Percentiles rank a stretch among this genome's conserved stretches.
phyloP scores from a whole-genome alignment of 495 filamentous ascomycete species.

The Penicillium diatomitis region DNA sequence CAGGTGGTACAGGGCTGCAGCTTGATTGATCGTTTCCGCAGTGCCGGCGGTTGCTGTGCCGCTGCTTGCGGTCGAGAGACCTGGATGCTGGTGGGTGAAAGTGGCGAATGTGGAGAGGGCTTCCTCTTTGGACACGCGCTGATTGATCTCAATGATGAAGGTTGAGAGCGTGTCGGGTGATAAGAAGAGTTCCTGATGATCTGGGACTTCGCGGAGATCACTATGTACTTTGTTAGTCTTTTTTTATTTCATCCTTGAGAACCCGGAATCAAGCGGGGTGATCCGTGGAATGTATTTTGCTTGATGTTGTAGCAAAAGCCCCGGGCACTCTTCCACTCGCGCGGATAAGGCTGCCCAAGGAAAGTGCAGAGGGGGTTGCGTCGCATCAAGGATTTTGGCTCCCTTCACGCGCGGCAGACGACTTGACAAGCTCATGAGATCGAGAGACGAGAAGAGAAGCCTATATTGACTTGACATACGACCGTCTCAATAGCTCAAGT shows the following conservation, averaged over 20 bases:
- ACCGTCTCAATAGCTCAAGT: no score
- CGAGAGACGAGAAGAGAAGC: no score
- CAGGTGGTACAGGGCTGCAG: conserved; percentile 62
- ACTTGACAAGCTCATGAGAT: no score
- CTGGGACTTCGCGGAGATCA: conserved; percentile 78
- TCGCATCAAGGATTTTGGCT: no score
- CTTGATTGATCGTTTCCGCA: conserved; percentile 47
- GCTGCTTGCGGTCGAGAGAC: conserved; percentile 8
- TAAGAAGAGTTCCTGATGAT: conserved; percentile 92
- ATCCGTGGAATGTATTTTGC: not conserved
- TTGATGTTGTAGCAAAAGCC: no score
- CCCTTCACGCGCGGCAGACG: no score
- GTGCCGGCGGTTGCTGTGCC: conserved; percentile 17
- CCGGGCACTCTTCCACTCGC: no score
- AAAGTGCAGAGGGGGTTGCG: no score
- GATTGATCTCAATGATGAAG: conserved; percentile 82
- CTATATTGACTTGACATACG: no score
- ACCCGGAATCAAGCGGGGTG: not conserved
- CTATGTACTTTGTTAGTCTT: conserved; percentile 26
- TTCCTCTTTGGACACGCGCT: conserved; percentile 47
- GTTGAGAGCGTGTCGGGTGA: conserved; percentile 65
- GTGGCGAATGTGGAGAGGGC: conserved; percentile 23
- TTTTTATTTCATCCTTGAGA: not conserved
- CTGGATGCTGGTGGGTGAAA: conserved; percentile 14
- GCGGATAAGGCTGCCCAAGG: no score